A percentile compares a stretch with the other conserved stretches of the same genome.
Evolutionary conservation across 75 land plant species (phyloP).

Genomic region (Picea sitchensis): DNA sequence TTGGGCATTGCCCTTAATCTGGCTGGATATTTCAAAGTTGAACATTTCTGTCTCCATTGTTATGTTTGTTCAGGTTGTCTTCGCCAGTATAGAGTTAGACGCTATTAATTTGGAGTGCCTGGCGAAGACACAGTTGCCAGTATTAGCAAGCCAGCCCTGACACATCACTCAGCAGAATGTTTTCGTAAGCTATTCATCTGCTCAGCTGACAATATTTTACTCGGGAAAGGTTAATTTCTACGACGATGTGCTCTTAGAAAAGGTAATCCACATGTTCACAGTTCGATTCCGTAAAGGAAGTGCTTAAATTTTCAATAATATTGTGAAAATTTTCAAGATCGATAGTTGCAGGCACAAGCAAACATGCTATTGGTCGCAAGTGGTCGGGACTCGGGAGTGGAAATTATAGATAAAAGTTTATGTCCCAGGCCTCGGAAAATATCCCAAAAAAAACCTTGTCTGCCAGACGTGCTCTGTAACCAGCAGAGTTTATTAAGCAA

Average conservation of each 20-base stretch:
- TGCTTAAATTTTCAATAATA: background rate
- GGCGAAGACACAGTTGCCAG: background rate
- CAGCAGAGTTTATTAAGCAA: no score
- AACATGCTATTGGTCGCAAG: conserved; percentile 16
- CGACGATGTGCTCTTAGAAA: conserved; percentile 35
- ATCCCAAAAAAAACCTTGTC: no score
- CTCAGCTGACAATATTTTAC: conserved; percentile 50
- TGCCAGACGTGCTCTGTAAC: no score
- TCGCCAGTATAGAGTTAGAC: no score
- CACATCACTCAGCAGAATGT: background rate
- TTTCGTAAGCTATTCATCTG: no score
- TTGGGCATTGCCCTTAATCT: no score
- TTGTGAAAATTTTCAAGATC: background rate
- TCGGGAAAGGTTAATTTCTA: conserved; percentile 41
- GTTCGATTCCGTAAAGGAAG: background rate
- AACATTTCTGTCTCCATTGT: no score
- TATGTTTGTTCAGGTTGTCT: background rate
- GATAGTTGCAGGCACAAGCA: conserved; percentile 18
- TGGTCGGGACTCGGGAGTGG: background rate
- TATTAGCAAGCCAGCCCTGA: background rate
- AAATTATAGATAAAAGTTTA: background rate
- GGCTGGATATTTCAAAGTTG: no score
- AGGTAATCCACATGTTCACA: background rate
- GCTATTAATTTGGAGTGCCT: background rate
- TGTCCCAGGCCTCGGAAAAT: no score